phyloP scores from a whole-genome alignment of 768 basidiomycete species.

The Tulasnella sp. region DNA sequence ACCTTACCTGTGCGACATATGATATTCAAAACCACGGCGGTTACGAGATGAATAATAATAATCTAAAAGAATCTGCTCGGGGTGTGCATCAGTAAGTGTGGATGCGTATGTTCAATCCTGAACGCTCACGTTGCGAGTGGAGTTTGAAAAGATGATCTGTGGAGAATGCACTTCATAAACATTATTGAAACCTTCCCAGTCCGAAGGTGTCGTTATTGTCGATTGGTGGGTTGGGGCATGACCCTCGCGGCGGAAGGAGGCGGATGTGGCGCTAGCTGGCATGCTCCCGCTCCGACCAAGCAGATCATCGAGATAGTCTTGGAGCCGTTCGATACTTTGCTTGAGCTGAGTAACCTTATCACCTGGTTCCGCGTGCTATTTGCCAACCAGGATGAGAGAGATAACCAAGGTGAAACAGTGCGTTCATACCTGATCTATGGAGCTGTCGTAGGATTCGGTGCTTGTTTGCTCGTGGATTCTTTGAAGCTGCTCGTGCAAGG shows the following conservation, averaged over 20 bases:
- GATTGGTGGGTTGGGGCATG: neutral
- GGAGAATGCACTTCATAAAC: constrained; percentile 90
- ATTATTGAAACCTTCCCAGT: constrained; percentile 81
- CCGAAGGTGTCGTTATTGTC: constrained; percentile 32
- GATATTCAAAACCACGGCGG: constrained; percentile 76
- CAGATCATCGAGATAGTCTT: constrained; percentile 53
- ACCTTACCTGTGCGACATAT: constrained; percentile 75
- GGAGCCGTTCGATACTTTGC: constrained; percentile 46
- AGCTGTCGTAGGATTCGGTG: constrained; percentile 2
- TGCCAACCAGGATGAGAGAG: neutral
- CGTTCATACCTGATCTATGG: neutral
- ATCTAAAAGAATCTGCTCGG: constrained; percentile 67
- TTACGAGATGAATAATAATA: constrained; percentile 82
- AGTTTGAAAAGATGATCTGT: constrained; percentile 68
- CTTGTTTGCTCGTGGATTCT: neutral
- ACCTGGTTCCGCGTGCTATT: neutral
- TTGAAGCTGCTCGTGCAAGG: constrained; percentile 6
- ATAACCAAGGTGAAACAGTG: neutral
- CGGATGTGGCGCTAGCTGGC: neutral
- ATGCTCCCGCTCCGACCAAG: neutral
- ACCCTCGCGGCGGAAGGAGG: neutral
- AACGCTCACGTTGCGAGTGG: constrained; percentile 65
- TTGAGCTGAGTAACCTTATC: constrained; percentile 6
- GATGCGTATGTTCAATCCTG: constrained; percentile 32
- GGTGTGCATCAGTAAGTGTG: neutral